A percentile compares a stretch with the other conserved stretches of the same genome.
Conservation (phyloP, 495 filamentous ascomycete species). For the Penicillium canescens region DNA sequence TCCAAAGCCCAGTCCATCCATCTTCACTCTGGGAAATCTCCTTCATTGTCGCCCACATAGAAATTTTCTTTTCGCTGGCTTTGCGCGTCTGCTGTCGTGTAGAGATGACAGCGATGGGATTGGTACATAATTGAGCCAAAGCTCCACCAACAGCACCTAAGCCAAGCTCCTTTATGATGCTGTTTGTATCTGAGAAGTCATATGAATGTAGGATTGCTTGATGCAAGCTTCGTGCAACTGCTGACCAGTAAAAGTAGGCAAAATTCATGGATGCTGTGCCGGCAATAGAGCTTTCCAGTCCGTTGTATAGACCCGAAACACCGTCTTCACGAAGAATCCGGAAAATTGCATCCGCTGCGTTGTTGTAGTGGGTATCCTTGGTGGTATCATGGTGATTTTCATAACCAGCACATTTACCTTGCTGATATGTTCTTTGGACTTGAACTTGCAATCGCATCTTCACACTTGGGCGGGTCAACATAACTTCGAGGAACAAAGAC, state of each 20-base stretch:
- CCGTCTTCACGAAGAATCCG: constrained; percentile 15
- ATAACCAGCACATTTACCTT: not conserved
- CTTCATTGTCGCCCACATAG: constrained; percentile 72
- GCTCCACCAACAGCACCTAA: constrained; percentile 82
- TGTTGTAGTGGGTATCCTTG: not conserved
- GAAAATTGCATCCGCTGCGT: not conserved
- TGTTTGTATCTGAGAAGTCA: constrained; percentile 7
- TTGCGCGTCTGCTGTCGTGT: constrained; percentile 81
- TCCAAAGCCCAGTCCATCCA: constrained; percentile 74
- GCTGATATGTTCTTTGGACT: not conserved
- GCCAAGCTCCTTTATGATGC: constrained; percentile 29
- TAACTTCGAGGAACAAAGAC: not conserved
- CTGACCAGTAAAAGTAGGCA: constrained; percentile 23
- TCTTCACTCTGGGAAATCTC: constrained; percentile 82
- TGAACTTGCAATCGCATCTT: constrained; percentile 17
- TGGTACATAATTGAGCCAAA: constrained; percentile 84
- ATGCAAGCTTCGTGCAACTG: constrained; percentile 3
- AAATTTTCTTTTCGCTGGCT: constrained; percentile 66
- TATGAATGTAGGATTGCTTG: not conserved
- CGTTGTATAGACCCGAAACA: constrained; percentile 9
- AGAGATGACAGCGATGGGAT: constrained; percentile 86
- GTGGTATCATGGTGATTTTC: too few relatives aligned
- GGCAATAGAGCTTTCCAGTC: constrained; percentile 12
- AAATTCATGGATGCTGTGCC: constrained; percentile 22
- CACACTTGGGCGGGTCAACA: not conserved